Base-by-base conservation (phyloP, 2,329 filamentous ascomycete genomes). In the Monosporascus sp. region DNA sequence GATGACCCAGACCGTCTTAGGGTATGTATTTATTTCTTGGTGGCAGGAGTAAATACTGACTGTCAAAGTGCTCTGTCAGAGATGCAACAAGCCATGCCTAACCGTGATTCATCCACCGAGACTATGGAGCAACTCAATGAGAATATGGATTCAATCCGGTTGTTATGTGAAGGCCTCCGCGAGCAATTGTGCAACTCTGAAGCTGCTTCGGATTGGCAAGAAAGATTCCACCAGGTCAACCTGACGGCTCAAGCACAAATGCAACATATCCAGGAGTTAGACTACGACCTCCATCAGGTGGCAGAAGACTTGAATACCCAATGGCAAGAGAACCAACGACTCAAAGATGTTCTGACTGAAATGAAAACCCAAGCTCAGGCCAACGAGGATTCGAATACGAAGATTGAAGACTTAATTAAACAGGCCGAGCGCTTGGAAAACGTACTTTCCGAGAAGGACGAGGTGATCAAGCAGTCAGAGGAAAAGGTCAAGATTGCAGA, bases 161-260 rank as follows among this genome's bases (percentile, higher is more conserved):
- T 31, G 14, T 9, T 60, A 26, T 60, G 57, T 34, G 45, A 55
- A 34, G 48, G 48, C 9, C 47, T 58, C 31, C 36, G 3, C 26
- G 52, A 59, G 27, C 34, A 47, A 9, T 49, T 55, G 43, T 24
- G 6, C 3, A 40, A n/a, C 24, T 22, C 34, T 5, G 20, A 56
- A 38, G 49, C 51, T 41, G 51, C 52, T 14, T 53, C 54, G 5
- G 46, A 56, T 40, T 66, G 63, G 63, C 56, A 62, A 50, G 53
- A 54, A 7, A 64, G 51, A 26, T 54, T 52, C 11, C 36, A 59
- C 19, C 55, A 61, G 17, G 44, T 51, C 19, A 37, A 50, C 9
- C 44, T 49, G 53, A 34, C 26, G 27, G 37, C 40, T 7, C 26
- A 51, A 19, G 34, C 5, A 24, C 53, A 64, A 9, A 47, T 34